phyloP scores from a whole-genome alignment of 768 basidiomycete species.

The Agaricus sinodeliciosus region DNA sequence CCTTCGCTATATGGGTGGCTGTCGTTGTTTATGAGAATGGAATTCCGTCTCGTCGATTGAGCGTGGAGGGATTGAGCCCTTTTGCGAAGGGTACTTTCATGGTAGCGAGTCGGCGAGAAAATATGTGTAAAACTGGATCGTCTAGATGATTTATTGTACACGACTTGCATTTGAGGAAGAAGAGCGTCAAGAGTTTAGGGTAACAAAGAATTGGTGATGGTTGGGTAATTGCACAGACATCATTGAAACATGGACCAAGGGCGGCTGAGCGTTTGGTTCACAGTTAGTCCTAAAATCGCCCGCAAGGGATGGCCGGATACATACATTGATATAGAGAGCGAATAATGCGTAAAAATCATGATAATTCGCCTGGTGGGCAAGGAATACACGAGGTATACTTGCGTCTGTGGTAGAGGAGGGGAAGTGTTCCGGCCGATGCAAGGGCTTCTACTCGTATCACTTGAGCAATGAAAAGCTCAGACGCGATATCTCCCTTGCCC shows the following conservation, averaged over 20 bases:
- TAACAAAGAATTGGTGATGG: not conserved
- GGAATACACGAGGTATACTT: conserved; percentile 7
- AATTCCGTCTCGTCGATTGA: not conserved
- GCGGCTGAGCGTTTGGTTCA: not conserved
- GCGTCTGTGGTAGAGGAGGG: conserved; percentile 6
- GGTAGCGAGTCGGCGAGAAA: not conserved
- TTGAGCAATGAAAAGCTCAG: conserved; percentile 10
- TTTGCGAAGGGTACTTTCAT: not conserved
- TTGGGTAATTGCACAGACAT: not conserved
- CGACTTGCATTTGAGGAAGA: not conserved
- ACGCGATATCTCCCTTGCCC: not conserved
- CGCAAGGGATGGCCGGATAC: not conserved
- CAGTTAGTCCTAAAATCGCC: not conserved
- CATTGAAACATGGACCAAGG: not conserved
- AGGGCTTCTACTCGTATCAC: conserved; percentile 9
- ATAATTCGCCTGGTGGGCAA: not conserved
- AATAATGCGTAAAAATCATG: not conserved
- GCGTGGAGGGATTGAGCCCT: conserved; percentile 1
- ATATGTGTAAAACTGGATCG: not conserved
- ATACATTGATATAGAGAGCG: not conserved
- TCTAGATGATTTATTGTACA: not conserved
- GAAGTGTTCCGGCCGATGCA: not conserved
- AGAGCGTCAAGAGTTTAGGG: not conserved
- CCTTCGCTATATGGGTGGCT: not conserved
- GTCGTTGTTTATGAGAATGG: not conserved